These are phyloP conservation scores for Wickerhamiella infanticola DNA, from an alignment of 1,139 yeast genomes.

Conservation along the genomic window DNA sequence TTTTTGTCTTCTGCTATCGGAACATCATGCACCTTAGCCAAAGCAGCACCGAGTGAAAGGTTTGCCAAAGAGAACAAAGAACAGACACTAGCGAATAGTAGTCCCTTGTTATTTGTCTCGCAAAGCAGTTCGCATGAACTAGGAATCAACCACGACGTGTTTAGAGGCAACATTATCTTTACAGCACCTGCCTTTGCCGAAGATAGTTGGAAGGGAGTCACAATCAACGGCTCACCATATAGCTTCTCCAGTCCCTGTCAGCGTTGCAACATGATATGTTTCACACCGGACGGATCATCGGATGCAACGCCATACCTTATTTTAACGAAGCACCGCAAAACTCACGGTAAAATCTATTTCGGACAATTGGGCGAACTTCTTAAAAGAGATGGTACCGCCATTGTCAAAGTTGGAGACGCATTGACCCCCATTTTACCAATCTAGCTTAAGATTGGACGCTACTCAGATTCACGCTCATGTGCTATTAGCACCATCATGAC, in stretches of 20 bases:
- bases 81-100: slow-evolving; percentile 23
- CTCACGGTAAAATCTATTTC: slow-evolving; percentile 13
- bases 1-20: slow-evolving; percentile 22
- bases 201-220: slow-evolving; percentile 22
- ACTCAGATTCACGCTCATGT: no score
- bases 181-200: slow-evolving; percentile 22
- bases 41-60: slow-evolving; percentile 8
- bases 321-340: slow-evolving; percentile 17
- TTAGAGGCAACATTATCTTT: slow-evolving; percentile 27
- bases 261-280: slow-evolving; percentile 30
- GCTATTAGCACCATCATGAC: no score
- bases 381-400: neutral
- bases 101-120: slow-evolving; percentile 26
- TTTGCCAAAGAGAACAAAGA: slow-evolving; percentile 3
- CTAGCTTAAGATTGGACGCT: no score
- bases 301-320: slow-evolving; percentile 26
- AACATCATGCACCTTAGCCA: slow-evolving; percentile 25
- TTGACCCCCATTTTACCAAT: no score
- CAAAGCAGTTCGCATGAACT: slow-evolving; percentile 20
- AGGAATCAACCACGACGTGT: slow-evolving; percentile 17
- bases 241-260: slow-evolving; percentile 23
- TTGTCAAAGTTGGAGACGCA: neutral
- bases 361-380: slow-evolving; percentile 10
- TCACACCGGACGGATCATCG: slow-evolving; percentile 23
- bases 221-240: neutral